Percentiles rank a stretch among this genome's conserved stretches.
Conservation (phyloP, 2,329 filamentous ascomycete species). For the Salinomyces thailandicus region DNA sequence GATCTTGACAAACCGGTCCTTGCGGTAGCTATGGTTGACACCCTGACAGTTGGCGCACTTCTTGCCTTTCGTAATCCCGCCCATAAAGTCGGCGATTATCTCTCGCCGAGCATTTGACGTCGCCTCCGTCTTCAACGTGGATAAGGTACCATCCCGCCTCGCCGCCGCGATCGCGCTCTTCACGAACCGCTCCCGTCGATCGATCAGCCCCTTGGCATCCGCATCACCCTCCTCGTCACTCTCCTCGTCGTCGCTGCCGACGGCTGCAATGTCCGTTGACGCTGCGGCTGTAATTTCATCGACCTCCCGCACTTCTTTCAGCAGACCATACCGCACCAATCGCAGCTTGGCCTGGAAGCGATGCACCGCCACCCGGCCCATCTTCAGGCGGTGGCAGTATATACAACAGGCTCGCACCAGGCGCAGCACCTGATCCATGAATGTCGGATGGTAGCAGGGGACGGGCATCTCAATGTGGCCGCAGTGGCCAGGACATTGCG, state of each 20-base stretch:
- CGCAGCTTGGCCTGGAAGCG: conserved; percentile 74
- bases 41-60: conserved; percentile 59
- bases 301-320: conserved; percentile 52
- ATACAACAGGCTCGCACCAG: conserved; percentile 78
- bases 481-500: conserved; percentile 77
- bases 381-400: conserved; percentile 79
- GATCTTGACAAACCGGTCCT: conserved; percentile 85
- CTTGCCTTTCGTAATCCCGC: conserved; percentile 57
- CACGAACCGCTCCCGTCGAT: conserved; percentile 57
- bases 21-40: conserved; percentile 73
- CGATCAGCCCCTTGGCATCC: conserved; percentile 46
- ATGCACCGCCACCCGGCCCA: conserved; percentile 66
- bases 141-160: conserved; percentile 35
- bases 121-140: conserved; percentile 67
- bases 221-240: conserved; percentile 43
- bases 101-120: conserved; percentile 64
- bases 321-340: conserved; percentile 72
- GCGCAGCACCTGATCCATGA: conserved; percentile 82
- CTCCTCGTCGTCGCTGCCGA: conserved; percentile 7
- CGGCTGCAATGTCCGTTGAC: neutral
- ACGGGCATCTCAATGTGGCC: conserved; percentile 93
- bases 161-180: conserved; percentile 57
- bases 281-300: conserved; percentile 29
- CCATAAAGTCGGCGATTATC: conserved; percentile 72
- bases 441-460: conserved; percentile 91